Percentiles rank a stretch among this genome's conserved stretches.
Evolutionary conservation across 176 grass and related monocot genomes (phyloP).

Genomic region (Zoysia japonica): DNA sequence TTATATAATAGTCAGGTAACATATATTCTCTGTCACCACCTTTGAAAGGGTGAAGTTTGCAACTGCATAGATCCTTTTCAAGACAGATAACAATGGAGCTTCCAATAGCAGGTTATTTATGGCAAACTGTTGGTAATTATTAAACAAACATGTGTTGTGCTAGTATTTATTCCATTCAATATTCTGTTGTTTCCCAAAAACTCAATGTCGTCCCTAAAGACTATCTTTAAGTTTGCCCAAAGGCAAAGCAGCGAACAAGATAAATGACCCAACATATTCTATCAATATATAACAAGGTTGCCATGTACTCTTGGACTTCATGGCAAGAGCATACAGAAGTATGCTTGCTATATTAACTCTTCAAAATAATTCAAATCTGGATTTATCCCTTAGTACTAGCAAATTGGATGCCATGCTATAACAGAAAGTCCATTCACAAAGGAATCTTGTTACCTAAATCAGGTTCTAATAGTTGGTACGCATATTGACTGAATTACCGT

Average conservation of each 20-base stretch:
- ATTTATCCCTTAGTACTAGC: neutral
- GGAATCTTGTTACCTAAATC: neutral
- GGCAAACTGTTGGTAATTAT: conserved; percentile 27
- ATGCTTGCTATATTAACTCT: conserved; percentile 14
- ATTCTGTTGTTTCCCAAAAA: neutral
- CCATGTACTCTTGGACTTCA: neutral
- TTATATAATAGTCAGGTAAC: neutral
- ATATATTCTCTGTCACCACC: neutral
- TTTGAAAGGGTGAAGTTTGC: conserved; percentile 14
- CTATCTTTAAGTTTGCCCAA: neutral
- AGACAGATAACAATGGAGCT: neutral
- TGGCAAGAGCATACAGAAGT: neutral
- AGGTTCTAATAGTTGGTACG: neutral
- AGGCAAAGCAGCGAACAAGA: neutral
- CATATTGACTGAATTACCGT: neutral
- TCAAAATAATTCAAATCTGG: conserved; percentile 4
- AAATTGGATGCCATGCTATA: neutral
- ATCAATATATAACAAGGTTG: neutral
- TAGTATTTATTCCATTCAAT: neutral
- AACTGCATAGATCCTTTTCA: conserved; percentile 6
- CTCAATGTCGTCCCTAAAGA: neutral
- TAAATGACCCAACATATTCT: neutral
- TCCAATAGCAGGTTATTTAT: neutral
- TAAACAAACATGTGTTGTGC: neutral
- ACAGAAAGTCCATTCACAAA: neutral